A percentile compares a stretch with the other conserved stretches of the same genome.
These are phyloP conservation scores for Yarrowia deformans DNA, from an alignment of 805 yeast genomes.

Conservation along the genomic window DNA sequence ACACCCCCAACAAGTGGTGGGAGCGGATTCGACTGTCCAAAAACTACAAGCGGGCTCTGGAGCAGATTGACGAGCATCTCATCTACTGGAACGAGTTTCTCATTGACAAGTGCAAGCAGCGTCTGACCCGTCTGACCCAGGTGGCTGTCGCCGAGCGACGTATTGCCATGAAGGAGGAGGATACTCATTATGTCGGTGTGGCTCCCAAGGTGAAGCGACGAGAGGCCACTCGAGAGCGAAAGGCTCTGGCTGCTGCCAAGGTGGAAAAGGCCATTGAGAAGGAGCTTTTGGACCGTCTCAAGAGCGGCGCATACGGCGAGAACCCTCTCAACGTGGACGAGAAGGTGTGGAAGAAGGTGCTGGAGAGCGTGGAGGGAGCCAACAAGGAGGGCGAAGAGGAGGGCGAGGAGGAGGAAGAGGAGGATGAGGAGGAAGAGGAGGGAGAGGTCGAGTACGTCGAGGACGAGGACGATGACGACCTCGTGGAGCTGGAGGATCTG, in stretches of 20 bases:
- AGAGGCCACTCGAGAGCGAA: slow-evolving; percentile 93
- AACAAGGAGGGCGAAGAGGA: slow-evolving; percentile 63
- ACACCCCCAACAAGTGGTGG: slow-evolving; percentile 93
- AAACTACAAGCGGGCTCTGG: slow-evolving; percentile 85
- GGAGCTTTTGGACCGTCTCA: slow-evolving; percentile 90
- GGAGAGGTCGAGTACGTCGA: slow-evolving; percentile 89
- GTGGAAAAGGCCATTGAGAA: slow-evolving; percentile 96
- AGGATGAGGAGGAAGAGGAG: slow-evolving; percentile 60
- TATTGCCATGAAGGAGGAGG: slow-evolving; percentile 87
- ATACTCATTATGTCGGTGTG: slow-evolving; percentile 89
- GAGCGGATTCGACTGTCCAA: slow-evolving; percentile 90
- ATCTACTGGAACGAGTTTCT: slow-evolving; percentile 92
- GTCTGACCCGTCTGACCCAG: slow-evolving; percentile 92
- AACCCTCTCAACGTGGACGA: slow-evolving; percentile 97
- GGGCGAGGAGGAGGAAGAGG: slow-evolving; percentile 57
- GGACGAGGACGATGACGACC: slow-evolving; percentile 75
- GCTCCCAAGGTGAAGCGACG: slow-evolving; percentile 95
- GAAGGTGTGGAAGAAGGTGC: slow-evolving; percentile 91
- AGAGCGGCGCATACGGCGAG: slow-evolving; percentile 98
- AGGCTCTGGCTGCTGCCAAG: slow-evolving; percentile 95
- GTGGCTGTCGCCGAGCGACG: slow-evolving; percentile 95
- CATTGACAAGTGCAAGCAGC: slow-evolving; percentile 93
- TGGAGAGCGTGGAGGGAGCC: slow-evolving; percentile 76
- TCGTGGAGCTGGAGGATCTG: slow-evolving; percentile 91
- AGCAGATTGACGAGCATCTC: slow-evolving; percentile 86